Percentiles rank a stretch among this genome's conserved stretches.
phyloP scores from a whole-genome alignment of 2,329 filamentous ascomycete genomes.

The Sarocladiaceae sp. region DNA sequence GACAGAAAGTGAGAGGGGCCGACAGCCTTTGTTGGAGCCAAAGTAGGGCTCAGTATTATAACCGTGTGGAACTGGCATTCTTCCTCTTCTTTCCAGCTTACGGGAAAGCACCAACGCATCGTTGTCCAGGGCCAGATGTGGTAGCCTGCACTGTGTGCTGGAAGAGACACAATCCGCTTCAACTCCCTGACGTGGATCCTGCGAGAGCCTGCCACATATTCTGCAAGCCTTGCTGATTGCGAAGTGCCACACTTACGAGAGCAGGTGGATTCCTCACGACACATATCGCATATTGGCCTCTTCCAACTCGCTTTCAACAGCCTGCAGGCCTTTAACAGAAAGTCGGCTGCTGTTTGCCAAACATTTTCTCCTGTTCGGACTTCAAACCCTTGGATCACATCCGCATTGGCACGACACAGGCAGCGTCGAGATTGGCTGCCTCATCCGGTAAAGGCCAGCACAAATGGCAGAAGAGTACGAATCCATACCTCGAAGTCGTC shows the following conservation, averaged over 20 bases:
- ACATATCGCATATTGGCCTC: background rate
- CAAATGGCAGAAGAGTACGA: background rate
- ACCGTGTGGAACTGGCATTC: too few relatives aligned
- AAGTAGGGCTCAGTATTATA: too few relatives aligned
- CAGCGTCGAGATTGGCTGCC: background rate
- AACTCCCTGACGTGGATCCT: slow-evolving; percentile 7
- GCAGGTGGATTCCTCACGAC: background rate
- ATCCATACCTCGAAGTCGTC: background rate
- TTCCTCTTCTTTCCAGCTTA: background rate
- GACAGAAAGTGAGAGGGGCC: too few relatives aligned
- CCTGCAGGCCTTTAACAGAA: background rate
- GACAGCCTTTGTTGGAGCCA: too few relatives aligned
- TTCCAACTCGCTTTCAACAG: background rate
- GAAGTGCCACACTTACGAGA: background rate
- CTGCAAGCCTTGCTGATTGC: slow-evolving; percentile 4
- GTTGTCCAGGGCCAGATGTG: background rate
- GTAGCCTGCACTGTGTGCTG: background rate
- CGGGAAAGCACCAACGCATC: background rate
- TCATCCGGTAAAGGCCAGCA: background rate
- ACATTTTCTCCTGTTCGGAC: too few relatives aligned
- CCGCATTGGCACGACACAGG: background rate
- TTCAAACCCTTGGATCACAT: too few relatives aligned
- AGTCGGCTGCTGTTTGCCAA: too few relatives aligned
- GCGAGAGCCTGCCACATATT: slow-evolving; percentile 1
- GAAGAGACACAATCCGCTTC: background rate